Evolutionary conservation across 106 monocot species (phyloP).

Genomic region (Iris macrosiphon): DNA sequence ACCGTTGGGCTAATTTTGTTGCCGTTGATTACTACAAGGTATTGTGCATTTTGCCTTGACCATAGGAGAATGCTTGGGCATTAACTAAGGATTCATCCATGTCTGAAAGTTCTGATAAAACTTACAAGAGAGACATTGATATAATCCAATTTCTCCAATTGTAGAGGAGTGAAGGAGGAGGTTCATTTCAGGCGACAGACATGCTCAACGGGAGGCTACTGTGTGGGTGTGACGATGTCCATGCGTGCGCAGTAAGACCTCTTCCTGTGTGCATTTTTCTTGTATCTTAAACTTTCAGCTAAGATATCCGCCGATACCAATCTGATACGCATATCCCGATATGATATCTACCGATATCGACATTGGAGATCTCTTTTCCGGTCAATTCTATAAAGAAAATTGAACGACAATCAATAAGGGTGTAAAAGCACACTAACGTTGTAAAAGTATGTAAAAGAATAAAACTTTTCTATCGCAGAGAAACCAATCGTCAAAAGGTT

Average conservation of each 20-base stretch:
- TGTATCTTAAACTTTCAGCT: no score
- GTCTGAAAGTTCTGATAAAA: not conserved
- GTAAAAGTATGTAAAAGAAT: not conserved
- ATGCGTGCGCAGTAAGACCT: conserved; percentile 35
- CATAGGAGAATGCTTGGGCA: not conserved
- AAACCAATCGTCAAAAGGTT: no score
- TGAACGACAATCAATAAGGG: not conserved
- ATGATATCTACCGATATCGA: not conserved
- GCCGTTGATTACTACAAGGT: conserved; percentile 90
- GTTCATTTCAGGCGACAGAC: conserved; percentile 56
- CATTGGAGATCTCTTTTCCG: not conserved
- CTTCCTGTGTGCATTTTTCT: not conserved
- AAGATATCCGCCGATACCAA: no score
- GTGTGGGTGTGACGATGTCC: conserved; percentile 68
- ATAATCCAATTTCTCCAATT: conserved; percentile 1
- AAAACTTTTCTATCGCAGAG: no score
- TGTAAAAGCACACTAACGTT: not conserved
- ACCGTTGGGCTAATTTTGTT: conserved; percentile 78
- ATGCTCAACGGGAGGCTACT: conserved; percentile 66
- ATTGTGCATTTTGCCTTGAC: not conserved
- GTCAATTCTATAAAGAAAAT: not conserved
- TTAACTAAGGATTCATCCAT: not conserved
- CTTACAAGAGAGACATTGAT: not conserved
- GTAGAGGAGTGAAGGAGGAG: conserved; percentile 71
- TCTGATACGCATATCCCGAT: no score